Conservation (phyloP, 202 grass and related monocot species). For the Elaeis oleifera region DNA sequence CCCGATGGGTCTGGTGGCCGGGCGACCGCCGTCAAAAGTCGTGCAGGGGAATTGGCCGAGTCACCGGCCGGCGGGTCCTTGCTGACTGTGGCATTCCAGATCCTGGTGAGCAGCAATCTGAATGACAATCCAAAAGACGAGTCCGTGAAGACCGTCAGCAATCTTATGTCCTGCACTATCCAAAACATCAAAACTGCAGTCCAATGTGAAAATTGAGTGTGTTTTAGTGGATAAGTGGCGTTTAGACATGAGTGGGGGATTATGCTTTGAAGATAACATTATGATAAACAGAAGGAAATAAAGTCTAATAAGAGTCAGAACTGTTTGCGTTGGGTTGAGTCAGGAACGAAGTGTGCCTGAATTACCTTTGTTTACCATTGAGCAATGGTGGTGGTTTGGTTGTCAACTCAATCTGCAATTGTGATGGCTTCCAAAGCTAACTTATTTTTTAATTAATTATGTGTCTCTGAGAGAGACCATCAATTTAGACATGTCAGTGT, state of each 20-base stretch:
- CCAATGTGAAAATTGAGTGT: conserved; percentile 2
- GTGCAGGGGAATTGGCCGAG: conserved; percentile 14
- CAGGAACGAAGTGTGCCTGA: conserved; percentile 80
- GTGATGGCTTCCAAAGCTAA: too few species aligned
- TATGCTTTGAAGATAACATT: not conserved
- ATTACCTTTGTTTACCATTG: not conserved
- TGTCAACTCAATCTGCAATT: conserved; percentile 68
- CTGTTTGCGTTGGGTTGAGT: conserved; percentile 47
- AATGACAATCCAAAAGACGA: conserved; percentile 55
- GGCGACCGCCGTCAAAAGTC: not conserved
- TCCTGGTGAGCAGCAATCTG: conserved; percentile 60
- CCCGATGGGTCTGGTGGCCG: conserved; percentile 33
- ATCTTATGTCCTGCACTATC: conserved; percentile 77
- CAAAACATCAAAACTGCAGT: conserved; percentile 83
- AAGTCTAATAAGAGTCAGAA: conserved; percentile 22
- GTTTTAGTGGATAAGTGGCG: not conserved
- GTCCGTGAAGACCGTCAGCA: conserved; percentile 73
- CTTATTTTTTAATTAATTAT: too few species aligned
- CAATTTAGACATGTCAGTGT: too few species aligned
- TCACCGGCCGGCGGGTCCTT: conserved; percentile 25
- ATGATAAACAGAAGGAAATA: not conserved
- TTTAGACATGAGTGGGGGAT: conserved; percentile 20
- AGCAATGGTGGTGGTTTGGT: conserved; percentile 64
- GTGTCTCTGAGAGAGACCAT: too few species aligned
- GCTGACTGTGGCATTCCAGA: conserved; percentile 84